Base-by-base conservation (phyloP, 495 filamentous ascomycete species). In the Neurospora sp. region DNA sequence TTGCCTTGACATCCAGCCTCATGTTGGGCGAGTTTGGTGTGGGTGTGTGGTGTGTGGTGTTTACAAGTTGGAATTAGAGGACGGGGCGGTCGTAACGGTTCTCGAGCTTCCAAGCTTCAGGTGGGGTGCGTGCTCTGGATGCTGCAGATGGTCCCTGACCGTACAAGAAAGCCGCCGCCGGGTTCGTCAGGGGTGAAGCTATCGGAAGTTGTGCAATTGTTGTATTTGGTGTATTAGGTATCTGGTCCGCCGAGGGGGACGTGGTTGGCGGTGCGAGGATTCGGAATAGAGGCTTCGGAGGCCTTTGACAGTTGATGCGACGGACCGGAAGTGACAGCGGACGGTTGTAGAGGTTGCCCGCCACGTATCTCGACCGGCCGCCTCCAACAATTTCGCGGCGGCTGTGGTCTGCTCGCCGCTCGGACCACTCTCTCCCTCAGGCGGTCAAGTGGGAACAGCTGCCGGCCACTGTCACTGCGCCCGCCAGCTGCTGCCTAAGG, bases 1-100 rank as follows among this genome's bases (percentile, higher is more conserved):
- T 78, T 87, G 93, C 93, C 92, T 97, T 96, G 59, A 96, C 89
- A 83, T 97, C 93, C 81, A 97, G 87, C 83, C 91, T 91, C 94
- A 96, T 96, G 76, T 82, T 93, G 85, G 82, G 68, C 72, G 31
- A 73, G 10, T 46, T 14, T 68, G 22, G 16, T 7, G 53, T 35
- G 70, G 61, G 40, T 70, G 16, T 38, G 35, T 46, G 42, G 40
- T 37, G 69, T 59, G 46, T 20, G n/a, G 27, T 65, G 53, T 65
- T 65, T 65, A 65, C 53, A 65, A 35, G 53, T 65, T 65, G 53
- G 53, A 35, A 65, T 65, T 65, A 65, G 27, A 65, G 53, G 53
- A 65, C 53, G 14, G 53, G 53, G 53, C 53, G 53, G 53, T 65
- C 53, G 27, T 65, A 65, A 65, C 53, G 53, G 53, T 65, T 22